Evolutionary conservation across 352 stramenopile species (phyloP).

Genomic region (Lagenidium giganteum): DNA sequence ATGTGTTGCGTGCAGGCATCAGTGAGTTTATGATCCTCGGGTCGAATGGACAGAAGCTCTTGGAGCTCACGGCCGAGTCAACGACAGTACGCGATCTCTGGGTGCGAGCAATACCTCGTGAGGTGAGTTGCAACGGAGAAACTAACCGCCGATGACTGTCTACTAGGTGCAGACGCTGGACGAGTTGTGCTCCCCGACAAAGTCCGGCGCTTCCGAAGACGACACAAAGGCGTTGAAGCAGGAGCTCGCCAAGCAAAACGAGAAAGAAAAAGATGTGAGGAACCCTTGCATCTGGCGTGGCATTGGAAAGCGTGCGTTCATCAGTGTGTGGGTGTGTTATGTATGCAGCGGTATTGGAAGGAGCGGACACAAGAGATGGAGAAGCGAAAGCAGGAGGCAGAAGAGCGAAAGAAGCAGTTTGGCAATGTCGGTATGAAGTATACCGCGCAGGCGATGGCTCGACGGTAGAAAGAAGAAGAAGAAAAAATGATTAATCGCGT

Average conservation of each 20-base stretch:
- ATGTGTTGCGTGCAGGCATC: too few species aligned
- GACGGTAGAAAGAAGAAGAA: slow-evolving; percentile 6
- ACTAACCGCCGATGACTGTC: background rate
- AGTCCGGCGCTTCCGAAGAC: slow-evolving; percentile 2
- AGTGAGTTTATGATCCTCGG: slow-evolving; percentile 48
- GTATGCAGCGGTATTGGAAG: slow-evolving; percentile 62
- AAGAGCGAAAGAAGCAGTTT: slow-evolving; percentile 75
- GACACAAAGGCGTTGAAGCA: slow-evolving; percentile 36
- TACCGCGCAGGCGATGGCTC: slow-evolving; percentile 30
- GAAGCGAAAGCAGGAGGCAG: slow-evolving; percentile 47
- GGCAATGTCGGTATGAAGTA: slow-evolving; percentile 73
- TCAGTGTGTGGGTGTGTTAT: slow-evolving; percentile 2
- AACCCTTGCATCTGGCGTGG: background rate
- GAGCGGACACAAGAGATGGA: slow-evolving; percentile 57
- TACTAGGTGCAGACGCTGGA: slow-evolving; percentile 47
- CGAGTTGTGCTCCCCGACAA: slow-evolving; percentile 49
- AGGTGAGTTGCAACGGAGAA: background rate
- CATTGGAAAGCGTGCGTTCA: too few species aligned
- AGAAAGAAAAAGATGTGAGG: slow-evolving; percentile 55
- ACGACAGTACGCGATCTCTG: slow-evolving; percentile 46
- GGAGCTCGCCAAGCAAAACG: slow-evolving; percentile 47
- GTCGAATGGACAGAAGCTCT: slow-evolving; percentile 49
- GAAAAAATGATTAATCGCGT: background rate
- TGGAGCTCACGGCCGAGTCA: slow-evolving; percentile 46
- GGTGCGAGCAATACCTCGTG: slow-evolving; percentile 17